Base-by-base conservation (phyloP, 257 asterid genomes). In the Sherardia arvensis region DNA sequence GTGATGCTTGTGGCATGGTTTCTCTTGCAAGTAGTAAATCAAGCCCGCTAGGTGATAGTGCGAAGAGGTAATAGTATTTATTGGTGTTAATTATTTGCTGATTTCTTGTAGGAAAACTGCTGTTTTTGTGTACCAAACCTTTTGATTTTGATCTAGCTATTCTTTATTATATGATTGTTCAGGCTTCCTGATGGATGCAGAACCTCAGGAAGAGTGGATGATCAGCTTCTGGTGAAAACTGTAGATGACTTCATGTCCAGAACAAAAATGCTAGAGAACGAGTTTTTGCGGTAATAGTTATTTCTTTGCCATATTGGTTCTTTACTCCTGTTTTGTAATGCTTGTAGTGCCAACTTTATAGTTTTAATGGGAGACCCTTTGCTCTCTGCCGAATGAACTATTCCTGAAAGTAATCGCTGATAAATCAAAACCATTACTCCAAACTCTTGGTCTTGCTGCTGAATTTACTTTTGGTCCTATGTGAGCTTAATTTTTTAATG, bases 1-100 rank as follows among this genome's bases (percentile, higher is more conserved):
- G 96, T 66, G 94, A 88, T 74, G 88, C 87, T 30, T 90, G 95
- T 76, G 62, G 80, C 63, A 54, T 74, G 33, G 83, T 82, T 69
- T 70, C 85, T 60, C 59, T 62, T 73, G 69, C 80, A 36, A 69
- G 66, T 29, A 53, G 74, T 58, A 70, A 70, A 64, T 49, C 73
- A 61, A 73, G 26, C 62, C 58, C 59, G 33, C 76, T 76, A 48
- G 53, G 10, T 32, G 78, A 71, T 32, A 65, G 66, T 73, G 47
- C 58, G 45, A 69, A 87, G 62, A 30, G 65, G 96, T 90, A 82
- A 81, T 87, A 64, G 27, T 28, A 53, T 48, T 6, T 66, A 4
- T 53, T 21, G 27, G 47, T 65, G 40, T 27, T 53, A 1, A 15
- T 38, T 38, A 36, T 36, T 36, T 58, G 59, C 7, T 49, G 26